Base-by-base conservation (phyloP, 495 filamentous ascomycete genomes). In the Tuber magnatum region DNA sequence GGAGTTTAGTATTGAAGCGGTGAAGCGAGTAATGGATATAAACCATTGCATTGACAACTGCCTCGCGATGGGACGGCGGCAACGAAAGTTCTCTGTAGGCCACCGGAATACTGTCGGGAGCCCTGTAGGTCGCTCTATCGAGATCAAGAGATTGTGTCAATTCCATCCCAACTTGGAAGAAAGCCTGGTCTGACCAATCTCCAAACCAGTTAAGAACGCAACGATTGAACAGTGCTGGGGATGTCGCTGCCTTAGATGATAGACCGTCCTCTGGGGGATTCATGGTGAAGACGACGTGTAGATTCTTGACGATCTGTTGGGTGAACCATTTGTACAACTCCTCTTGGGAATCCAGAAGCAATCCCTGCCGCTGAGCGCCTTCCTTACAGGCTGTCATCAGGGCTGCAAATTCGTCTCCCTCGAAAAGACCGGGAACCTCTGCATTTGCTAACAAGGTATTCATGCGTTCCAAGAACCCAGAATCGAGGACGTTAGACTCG, bases 301-400 rank as follows among this genome's bases (percentile, higher is more conserved):
- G 85, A 82, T 99, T 99, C 88, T 96, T 97, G 83, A 97, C 92
- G 78, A 99, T 98, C 84, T 99, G 95, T 75, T 96, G 92, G 0
- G 96, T 99, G 85, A 99, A 99, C 95, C 95, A 99, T 84, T 97
- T 97, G 87, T 99, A 98, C 2, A 98, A 87, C 85, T 99, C 95
- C 85, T 99, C 95, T 82, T 97, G 93, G 0, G 94, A 97, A 85
- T 99, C 95, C 0, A 98, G 88, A 68, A 98, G 88, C 65, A 97
- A 86, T 20, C 95, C 95, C 86, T 99, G 96, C 16, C 95, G 91
- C 83, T 98, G 96, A 20, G 95, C 95, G 69, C 95, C 96, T 85
- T 99, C 95, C 82, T 96, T 97, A 86, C 96, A 98, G 74, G 93
- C 92, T 24, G 96, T 98, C 95, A 99, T 98, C 78, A 99, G 85